A percentile compares a stretch with the other conserved stretches of the same genome.
Evolutionary conservation across 192 early-diverging fungal species (phyloP).

Genomic region (Coemansia guatemalensis): DNA sequence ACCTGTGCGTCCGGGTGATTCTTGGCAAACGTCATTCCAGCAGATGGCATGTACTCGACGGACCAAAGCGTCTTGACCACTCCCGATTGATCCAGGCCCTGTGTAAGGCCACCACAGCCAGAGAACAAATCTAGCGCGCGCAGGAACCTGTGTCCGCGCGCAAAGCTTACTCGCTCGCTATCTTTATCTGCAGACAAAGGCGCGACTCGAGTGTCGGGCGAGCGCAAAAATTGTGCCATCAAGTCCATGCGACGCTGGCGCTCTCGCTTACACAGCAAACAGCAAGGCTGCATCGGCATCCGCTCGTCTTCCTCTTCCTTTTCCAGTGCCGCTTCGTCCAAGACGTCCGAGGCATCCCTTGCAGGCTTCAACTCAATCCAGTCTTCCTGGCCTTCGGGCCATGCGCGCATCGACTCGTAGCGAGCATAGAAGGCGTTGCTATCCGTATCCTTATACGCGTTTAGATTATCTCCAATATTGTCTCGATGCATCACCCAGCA

Average conservation of each 20-base stretch:
- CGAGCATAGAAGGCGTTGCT: conserved; percentile 52
- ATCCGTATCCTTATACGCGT: conserved; percentile 52
- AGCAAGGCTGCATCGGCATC: conserved; percentile 20
- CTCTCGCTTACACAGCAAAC: conserved; percentile 33
- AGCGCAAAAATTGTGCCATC: conserved; percentile 19
- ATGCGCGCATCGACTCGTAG: conserved; percentile 22
- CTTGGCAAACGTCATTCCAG: conserved; percentile 59
- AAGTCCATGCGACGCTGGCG: conserved; percentile 18
- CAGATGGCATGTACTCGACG: conserved; percentile 61
- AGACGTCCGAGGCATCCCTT: neutral
- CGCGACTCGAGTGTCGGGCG: conserved; percentile 4
- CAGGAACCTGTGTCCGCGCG: conserved; percentile 40
- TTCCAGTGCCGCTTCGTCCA: neutral
- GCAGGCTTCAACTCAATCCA: conserved; percentile 21
- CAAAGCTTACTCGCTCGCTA: conserved; percentile 16
- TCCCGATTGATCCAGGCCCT: conserved; percentile 60
- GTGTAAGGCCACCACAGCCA: conserved; percentile 69
- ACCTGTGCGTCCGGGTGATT: conserved; percentile 63
- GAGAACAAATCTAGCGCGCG: conserved; percentile 67
- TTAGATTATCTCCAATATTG: conserved; percentile 39
- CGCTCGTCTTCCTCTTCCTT: conserved; percentile 19
- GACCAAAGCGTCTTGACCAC: conserved; percentile 63
- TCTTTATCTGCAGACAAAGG: neutral
- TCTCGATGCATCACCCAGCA: conserved; percentile 59
- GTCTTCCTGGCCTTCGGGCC: conserved; percentile 21